Evolutionary conservation across 805 yeast genomes (phyloP).

Genomic region (Candida yuanshanica): DNA sequence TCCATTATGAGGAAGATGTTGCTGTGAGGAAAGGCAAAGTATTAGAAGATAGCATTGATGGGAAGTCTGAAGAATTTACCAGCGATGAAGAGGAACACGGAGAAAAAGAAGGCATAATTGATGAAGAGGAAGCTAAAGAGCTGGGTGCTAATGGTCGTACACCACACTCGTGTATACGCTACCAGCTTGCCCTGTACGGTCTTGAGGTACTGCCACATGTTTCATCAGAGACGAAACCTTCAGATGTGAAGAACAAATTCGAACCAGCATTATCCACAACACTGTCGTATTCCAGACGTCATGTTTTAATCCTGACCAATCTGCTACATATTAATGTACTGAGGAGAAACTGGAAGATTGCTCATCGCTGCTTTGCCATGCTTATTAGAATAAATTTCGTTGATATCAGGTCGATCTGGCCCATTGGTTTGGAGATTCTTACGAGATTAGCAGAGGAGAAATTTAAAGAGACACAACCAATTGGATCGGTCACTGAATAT

Average conservation of each 20-base stretch:
- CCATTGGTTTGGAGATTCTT: constrained; percentile 54
- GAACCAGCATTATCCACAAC: neutral
- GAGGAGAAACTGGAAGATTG: constrained; percentile 46
- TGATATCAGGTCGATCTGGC: constrained; percentile 58
- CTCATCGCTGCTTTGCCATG: constrained; percentile 46
- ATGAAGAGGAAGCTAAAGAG: neutral
- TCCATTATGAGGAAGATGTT: neutral
- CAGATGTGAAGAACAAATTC: neutral
- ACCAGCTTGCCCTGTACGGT: constrained; percentile 4
- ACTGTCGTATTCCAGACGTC: constrained; percentile 8
- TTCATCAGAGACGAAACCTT: neutral
- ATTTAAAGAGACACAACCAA: constrained; percentile 4
- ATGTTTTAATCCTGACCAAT: constrained; percentile 5
- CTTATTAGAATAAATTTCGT: constrained; percentile 42
- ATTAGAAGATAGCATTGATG: neutral
- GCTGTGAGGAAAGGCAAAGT: neutral
- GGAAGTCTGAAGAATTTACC: no score
- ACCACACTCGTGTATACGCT: neutral
- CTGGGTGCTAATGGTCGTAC: no score
- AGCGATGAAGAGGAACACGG: constrained; percentile 1
- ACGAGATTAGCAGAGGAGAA: constrained; percentile 15
- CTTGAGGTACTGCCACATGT: constrained; percentile 12
- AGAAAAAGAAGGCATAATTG: no score
- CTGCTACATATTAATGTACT: constrained; percentile 42
- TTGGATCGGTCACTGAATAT: constrained; percentile 7